Evolutionary conservation across 257 asterid genomes (phyloP).

Genomic region (Fraxinus anomala): DNA sequence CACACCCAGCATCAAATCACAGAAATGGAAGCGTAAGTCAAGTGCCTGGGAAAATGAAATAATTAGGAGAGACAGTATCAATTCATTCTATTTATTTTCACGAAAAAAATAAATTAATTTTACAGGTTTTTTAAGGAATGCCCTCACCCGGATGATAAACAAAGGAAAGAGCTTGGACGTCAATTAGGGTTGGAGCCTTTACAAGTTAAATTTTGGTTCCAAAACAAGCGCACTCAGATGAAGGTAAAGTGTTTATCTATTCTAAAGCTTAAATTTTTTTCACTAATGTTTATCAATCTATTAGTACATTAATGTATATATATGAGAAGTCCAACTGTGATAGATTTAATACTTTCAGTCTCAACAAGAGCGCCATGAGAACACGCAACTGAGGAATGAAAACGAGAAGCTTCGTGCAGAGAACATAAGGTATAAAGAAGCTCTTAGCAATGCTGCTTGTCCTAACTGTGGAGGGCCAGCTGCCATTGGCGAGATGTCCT

Average conservation of each 20-base stretch:
- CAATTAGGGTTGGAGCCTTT: constrained; percentile 69
- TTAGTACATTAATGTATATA: neutral
- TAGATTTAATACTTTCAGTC: constrained; percentile 39
- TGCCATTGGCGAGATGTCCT: constrained; percentile 71
- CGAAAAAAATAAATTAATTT: neutral
- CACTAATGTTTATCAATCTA: neutral
- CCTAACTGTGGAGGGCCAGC: constrained; percentile 77
- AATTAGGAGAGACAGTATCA: neutral
- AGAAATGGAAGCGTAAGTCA: constrained; percentile 75
- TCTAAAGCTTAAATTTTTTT: neutral
- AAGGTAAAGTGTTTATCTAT: constrained; percentile 40
- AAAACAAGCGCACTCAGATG: constrained; percentile 91
- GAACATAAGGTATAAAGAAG: constrained; percentile 66
- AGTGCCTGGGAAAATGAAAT: neutral
- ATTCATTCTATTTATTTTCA: neutral
- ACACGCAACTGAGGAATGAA: constrained; percentile 57
- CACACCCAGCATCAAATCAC: constrained; percentile 72
- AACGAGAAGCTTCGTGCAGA: constrained; percentile 75
- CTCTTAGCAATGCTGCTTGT: constrained; percentile 60
- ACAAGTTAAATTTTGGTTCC: constrained; percentile 97
- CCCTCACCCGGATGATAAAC: constrained; percentile 96
- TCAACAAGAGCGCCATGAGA: constrained; percentile 71
- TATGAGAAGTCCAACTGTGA: neutral
- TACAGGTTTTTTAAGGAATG: constrained; percentile 74
- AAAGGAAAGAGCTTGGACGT: constrained; percentile 88